These are phyloP conservation scores for Pascua guehoae DNA, from an alignment of 1,284 basidiomycete species.

Conservation along the genomic window DNA sequence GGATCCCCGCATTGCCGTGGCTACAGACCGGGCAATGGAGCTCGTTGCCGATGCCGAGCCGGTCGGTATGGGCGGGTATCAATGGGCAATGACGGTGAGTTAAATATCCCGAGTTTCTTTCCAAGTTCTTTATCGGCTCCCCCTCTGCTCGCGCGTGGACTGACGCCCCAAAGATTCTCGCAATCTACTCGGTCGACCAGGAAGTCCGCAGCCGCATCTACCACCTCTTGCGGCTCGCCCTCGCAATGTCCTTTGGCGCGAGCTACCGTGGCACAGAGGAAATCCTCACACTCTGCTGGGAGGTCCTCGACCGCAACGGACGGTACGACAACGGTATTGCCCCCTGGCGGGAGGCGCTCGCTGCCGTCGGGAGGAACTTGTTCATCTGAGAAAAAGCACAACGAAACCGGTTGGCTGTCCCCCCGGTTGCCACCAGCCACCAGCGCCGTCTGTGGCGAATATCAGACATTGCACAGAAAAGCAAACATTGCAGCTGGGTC, in stretches of 20 bases:
- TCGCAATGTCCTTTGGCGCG: constrained; percentile 12
- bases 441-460: too few relatives aligned
- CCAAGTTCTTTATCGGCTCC: not conserved
- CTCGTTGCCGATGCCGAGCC: constrained; percentile 18
- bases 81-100: constrained; percentile 11
- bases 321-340: constrained; percentile 20
- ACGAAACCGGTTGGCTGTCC: too few relatives aligned
- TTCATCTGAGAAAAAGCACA: not conserved
- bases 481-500: too few relatives aligned
- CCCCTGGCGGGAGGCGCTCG: constrained; percentile 20
- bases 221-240: constrained; percentile 7
- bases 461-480: too few relatives aligned
- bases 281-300: constrained; percentile 18
- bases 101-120: not conserved
- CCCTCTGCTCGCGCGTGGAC: too few relatives aligned
- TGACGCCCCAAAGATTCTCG: constrained; percentile 10
- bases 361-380: constrained; percentile 10
- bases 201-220: constrained; percentile 4
- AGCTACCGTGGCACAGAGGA: constrained; percentile 13
- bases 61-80: constrained; percentile 13
- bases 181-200: constrained; percentile 13
- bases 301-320: constrained; percentile 13
- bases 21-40: constrained; percentile 9
- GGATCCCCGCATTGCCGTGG: constrained; percentile 10
- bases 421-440: too few relatives aligned